Conservation (phyloP, 129 eudicot species). For the Chrysanthemum lavandulifolium region DNA sequence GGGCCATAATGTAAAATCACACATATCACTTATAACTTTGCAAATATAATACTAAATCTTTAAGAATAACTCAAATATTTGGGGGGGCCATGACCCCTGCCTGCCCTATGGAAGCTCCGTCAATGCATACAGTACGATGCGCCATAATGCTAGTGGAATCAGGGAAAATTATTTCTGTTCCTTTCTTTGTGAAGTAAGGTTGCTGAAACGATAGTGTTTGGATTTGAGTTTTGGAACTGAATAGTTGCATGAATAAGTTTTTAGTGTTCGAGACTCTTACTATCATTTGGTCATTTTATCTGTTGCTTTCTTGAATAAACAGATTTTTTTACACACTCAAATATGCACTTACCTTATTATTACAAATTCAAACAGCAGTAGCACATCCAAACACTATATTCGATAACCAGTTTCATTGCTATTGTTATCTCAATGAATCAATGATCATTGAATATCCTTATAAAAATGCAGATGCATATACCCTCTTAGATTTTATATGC, state of each 20-base stretch:
- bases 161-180: not conserved
- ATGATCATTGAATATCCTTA: not conserved
- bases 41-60: no score
- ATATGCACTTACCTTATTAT: not conserved
- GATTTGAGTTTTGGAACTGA: conserved; percentile 4
- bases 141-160: not conserved
- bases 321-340: not conserved
- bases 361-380: not conserved
- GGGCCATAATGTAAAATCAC: no score
- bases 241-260: not conserved
- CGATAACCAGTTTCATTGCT: not conserved
- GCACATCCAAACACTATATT: not conserved
- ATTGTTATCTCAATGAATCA: not conserved
- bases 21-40: no score
- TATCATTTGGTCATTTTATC: not conserved
- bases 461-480: not conserved
- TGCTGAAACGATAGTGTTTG: not conserved
- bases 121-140: not conserved
- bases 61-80: no score
- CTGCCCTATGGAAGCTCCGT: no score
- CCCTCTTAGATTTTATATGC: not conserved
- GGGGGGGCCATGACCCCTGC: no score
- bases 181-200: not conserved
- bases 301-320: not conserved
- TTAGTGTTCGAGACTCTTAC: not conserved